phyloP scores from a whole-genome alignment of 2,329 filamentous ascomycete species.

The Alternaria triticimaculans region DNA sequence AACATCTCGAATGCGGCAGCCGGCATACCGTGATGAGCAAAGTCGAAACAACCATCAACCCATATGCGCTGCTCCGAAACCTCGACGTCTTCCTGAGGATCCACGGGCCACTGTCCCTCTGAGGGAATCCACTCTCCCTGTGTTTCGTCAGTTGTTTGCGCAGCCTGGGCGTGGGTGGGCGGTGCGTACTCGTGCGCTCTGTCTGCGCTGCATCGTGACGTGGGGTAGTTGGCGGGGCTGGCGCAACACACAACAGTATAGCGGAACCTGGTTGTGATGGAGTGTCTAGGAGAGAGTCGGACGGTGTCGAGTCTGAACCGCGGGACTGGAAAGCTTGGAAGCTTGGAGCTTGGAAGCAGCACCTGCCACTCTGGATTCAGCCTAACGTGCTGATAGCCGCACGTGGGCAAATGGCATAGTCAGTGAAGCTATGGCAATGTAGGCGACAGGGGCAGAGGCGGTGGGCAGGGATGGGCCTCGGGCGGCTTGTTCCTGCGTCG shows the following conservation, averaged over 20 bases:
- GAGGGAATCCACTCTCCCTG: slow-evolving; percentile 56
- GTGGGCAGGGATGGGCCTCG: neutral
- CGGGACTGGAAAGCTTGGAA: neutral
- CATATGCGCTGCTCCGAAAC: slow-evolving; percentile 79
- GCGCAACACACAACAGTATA: neutral
- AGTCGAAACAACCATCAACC: slow-evolving; percentile 99
- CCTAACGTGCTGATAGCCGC: neutral
- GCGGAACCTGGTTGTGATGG: no score
- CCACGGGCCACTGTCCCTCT: slow-evolving; percentile 67
- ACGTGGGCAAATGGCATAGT: neutral
- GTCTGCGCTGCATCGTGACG: slow-evolving; percentile 41
- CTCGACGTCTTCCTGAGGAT: slow-evolving; percentile 65
- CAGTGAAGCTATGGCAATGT: neutral
- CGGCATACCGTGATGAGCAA: slow-evolving; percentile 85
- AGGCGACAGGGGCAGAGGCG: neutral
- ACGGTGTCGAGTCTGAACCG: neutral
- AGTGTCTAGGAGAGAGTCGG: neutral
- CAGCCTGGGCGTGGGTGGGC: neutral
- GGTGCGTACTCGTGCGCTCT: slow-evolving; percentile 44
- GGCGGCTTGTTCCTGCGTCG: slow-evolving; percentile 21
- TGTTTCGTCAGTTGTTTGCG: neutral
- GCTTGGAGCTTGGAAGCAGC: neutral
- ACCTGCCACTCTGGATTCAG: neutral
- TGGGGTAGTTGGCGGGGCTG: slow-evolving; percentile 9
- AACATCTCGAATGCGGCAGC: neutral